Percentiles rank a stretch among this genome's conserved stretches.
These are phyloP conservation scores for Pichia sp. DNA, from an alignment of 1,139 yeast genomes.

Conservation along the genomic window DNA sequence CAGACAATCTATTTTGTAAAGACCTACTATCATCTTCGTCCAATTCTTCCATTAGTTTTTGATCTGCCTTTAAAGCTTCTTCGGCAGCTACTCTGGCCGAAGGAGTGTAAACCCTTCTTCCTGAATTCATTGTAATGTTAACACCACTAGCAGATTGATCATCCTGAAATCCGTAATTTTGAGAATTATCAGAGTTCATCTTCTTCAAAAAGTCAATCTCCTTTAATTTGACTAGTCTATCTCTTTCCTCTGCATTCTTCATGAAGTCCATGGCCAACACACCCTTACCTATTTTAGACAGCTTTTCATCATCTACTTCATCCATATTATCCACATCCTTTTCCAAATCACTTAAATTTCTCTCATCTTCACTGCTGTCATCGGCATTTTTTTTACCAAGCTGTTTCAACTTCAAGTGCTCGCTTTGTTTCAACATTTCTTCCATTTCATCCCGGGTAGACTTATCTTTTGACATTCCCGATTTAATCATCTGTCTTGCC, in stretches of 20 bases:
- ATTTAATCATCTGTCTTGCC: slow-evolving; percentile 88
- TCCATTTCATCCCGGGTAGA: slow-evolving; percentile 84
- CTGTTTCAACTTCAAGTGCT: slow-evolving; percentile 67
- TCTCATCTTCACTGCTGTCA: slow-evolving; percentile 47
- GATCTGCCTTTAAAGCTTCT: slow-evolving; percentile 42
- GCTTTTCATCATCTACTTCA: slow-evolving; percentile 35
- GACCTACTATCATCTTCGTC: slow-evolving; percentile 52
- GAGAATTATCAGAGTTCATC: slow-evolving; percentile 42
- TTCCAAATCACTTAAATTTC: slow-evolving; percentile 49
- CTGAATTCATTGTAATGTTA: slow-evolving; percentile 57
- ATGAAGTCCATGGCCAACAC: slow-evolving; percentile 91
- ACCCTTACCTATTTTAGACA: slow-evolving; percentile 66
- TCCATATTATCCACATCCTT: slow-evolving; percentile 39
- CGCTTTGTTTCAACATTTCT: slow-evolving; percentile 89
- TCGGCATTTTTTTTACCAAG: slow-evolving; percentile 56
- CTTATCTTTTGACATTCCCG: slow-evolving; percentile 85
- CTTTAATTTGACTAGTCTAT: slow-evolving; percentile 50
- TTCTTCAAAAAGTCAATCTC: slow-evolving; percentile 49
- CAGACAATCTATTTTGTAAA: slow-evolving; percentile 36
- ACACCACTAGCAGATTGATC: slow-evolving; percentile 40
- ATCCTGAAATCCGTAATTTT: slow-evolving; percentile 28
- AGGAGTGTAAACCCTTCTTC: slow-evolving; percentile 82
- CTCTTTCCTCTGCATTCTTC: slow-evolving; percentile 76
- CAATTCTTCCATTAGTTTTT: slow-evolving; percentile 44
- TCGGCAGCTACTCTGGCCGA: slow-evolving; percentile 46